A percentile compares a stretch with the other conserved stretches of the same genome.
phyloP scores from a whole-genome alignment of 163 green algal genomes.

The Chloromonas sp. region DNA sequence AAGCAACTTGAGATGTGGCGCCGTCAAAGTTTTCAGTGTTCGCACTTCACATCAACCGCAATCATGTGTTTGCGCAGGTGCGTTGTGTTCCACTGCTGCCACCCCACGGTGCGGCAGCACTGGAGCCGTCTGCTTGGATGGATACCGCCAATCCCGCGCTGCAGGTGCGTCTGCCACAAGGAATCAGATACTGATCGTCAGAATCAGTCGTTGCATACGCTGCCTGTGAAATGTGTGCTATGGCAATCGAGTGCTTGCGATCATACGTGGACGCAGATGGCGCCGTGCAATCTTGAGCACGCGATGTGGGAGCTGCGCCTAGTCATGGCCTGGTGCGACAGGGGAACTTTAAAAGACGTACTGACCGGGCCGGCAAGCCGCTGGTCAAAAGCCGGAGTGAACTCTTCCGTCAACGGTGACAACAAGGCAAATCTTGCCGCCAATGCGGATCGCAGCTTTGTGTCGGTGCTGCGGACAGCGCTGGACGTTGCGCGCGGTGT shows the following conservation, averaged over 20 bases:
- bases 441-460: neutral
- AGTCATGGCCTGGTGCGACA: neutral
- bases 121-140: neutral
- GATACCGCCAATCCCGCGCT: neutral
- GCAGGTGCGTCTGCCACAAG: neutral
- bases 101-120: neutral
- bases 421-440: neutral
- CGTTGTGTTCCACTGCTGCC: too few relatives aligned
- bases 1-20: too few relatives aligned
- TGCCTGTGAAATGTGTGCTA: too few relatives aligned
- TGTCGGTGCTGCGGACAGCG: constrained; percentile 7
- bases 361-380: neutral
- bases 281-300: neutral
- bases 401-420: too few relatives aligned
- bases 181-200: too few relatives aligned
- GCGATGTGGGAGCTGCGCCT: neutral
- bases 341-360: neutral
- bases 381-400: too few relatives aligned
- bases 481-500: constrained; percentile 4
- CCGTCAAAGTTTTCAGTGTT: too few relatives aligned
- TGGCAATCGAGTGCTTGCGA: too few relatives aligned
- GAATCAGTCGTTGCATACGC: too few relatives aligned
- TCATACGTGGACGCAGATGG: neutral
- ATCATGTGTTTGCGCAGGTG: too few relatives aligned
- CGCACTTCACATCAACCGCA: too few relatives aligned